Percentiles rank a stretch among this genome's conserved stretches.
Conservation (phyloP, 371 early-diverging fungal species). For the Rhizomucor miehei region DNA sequence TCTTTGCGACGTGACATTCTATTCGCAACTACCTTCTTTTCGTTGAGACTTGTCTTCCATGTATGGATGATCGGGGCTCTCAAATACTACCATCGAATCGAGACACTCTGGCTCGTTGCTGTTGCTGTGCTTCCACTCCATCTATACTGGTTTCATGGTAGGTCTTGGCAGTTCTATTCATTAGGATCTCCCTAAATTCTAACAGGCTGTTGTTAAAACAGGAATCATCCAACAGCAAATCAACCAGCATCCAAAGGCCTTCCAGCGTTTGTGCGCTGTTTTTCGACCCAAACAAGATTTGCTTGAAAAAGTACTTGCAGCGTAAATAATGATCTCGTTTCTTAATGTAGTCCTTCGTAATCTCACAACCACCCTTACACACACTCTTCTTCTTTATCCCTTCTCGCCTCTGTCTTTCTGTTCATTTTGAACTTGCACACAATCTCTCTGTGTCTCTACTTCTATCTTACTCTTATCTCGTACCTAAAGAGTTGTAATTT, state of each 20-base stretch:
- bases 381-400: not conserved
- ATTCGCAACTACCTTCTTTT: conserved; percentile 42
- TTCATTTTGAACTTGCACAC: no score
- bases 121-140: conserved; percentile 38
- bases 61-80: conserved; percentile 28
- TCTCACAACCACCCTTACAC: no score
- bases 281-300: conserved; percentile 7
- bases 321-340: not conserved
- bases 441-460: no score
- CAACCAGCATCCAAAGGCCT: conserved; percentile 10
- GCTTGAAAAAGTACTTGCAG: conserved; percentile 10
- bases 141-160: conserved; percentile 51
- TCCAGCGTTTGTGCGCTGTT: conserved; percentile 4
- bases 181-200: not conserved
- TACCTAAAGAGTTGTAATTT: no score
- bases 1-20: conserved; percentile 32
- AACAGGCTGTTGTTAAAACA: not conserved
- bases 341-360: not conserved
- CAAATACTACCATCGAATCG: conserved; percentile 11
- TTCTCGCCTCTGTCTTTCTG: not conserved
- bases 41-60: conserved; percentile 40
- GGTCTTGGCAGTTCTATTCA: not conserved
- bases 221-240: conserved; percentile 12
- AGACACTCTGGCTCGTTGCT: conserved; percentile 16
- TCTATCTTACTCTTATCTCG: no score